A percentile compares a stretch with the other conserved stretches of the same genome.
These are phyloP conservation scores for Geranium brycei DNA, from an alignment of 345 rosid genomes.

Conservation along the genomic window DNA sequence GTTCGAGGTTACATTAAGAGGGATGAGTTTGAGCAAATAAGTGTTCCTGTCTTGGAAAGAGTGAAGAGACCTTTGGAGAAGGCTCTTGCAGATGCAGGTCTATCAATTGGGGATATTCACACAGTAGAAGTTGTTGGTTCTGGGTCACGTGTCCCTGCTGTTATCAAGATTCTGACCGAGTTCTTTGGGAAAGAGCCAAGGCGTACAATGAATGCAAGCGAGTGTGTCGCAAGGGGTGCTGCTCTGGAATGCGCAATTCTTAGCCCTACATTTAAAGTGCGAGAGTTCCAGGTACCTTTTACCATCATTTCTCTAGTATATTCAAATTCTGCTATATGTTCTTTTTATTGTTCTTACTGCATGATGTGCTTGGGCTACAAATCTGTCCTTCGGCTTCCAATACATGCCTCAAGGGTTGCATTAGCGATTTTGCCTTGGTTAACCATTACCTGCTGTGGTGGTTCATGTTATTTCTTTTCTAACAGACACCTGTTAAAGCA, in stretches of 20 bases:
- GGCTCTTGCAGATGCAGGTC: conserved; percentile 77
- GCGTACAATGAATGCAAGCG: conserved; percentile 95
- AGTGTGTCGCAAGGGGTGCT: conserved; percentile 82
- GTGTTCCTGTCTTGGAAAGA: conserved; percentile 68
- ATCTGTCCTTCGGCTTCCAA: no score
- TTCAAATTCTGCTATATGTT: no score
- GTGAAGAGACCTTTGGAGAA: conserved; percentile 80
- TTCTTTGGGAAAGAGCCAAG: conserved; percentile 97
- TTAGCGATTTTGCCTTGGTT: no score
- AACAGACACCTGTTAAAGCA: no score
- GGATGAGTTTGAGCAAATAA: conserved; percentile 77
- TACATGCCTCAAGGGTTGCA: no score
- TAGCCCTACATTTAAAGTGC: conserved; percentile 90
- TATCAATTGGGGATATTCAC: conserved; percentile 60
- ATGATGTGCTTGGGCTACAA: no score
- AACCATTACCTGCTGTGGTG: no score
- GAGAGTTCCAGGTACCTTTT: conserved; percentile 68
- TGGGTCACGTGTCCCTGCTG: conserved; percentile 74
- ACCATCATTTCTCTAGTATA: no score
- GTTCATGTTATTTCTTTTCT: no score
- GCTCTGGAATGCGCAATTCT: conserved; percentile 93
- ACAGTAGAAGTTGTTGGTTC: conserved; percentile 92
- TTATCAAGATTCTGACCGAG: conserved; percentile 61
- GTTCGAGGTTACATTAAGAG: conserved; percentile 79
- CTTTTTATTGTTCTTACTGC: no score